Percentiles rank a stretch among this genome's conserved stretches.
Conservation (phyloP, 345 rosid species). For the Rhizophora apiculata region DNA sequence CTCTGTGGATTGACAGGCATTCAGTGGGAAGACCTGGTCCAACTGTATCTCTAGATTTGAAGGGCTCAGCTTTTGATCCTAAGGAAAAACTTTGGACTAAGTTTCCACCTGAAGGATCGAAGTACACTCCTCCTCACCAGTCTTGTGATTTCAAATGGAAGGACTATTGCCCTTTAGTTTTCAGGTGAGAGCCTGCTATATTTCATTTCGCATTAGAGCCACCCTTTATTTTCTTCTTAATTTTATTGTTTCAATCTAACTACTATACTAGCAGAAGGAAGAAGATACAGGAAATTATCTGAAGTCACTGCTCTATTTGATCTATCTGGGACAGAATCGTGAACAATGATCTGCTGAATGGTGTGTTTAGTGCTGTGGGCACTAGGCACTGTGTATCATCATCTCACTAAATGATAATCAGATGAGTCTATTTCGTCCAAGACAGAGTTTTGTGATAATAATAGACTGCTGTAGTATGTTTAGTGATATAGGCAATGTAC, state of each 20-base stretch:
- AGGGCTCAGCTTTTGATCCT: constrained; percentile 89
- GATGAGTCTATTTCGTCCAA: too few species aligned
- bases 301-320: neutral
- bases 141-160: constrained; percentile 94
- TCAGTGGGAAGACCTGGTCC: constrained; percentile 96
- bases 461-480: too few species aligned
- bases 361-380: neutral
- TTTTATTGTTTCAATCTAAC: neutral
- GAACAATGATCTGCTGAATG: neutral
- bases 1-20: constrained; percentile 44
- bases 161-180: constrained; percentile 95
- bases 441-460: too few species aligned
- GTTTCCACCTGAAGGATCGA: constrained; percentile 95
- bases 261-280: neutral
- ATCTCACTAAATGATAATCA: neutral
- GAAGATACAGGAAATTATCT: neutral
- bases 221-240: neutral
- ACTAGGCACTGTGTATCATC: neutral
- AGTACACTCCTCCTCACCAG: constrained; percentile 93
- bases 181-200: constrained; percentile 51
- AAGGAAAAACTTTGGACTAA: constrained; percentile 95
- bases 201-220: constrained; percentile 4
- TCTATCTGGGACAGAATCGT: neutral
- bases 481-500: too few species aligned
- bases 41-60: constrained; percentile 78